Evolutionary conservation across 345 rosid genomes (phyloP), one percentile per base, ranked within the genome.

Genomic region (Corchorus olitorius): DNA sequence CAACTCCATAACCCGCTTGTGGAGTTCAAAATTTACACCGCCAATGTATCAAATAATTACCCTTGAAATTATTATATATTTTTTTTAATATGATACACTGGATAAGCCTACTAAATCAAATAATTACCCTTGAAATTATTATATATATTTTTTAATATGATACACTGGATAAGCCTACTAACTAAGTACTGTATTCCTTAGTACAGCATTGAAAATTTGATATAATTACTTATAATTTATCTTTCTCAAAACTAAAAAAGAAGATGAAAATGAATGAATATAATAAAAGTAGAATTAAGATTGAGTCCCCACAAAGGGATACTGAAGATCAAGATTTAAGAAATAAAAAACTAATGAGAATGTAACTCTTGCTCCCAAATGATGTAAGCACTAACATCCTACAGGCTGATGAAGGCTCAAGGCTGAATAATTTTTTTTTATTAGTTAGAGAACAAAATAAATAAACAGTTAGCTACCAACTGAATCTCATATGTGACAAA

Each of bases 381-480:
- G 86, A 86, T 86, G 87, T 60, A 81, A 79, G 83, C 84, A 74
- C 22, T 0, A 22, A 65, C 67, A 33, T 8, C 20, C 67, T 73
- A 71, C 1, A 60, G 65, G 56, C 54, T 54, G 14, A 6, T 9
- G 14, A 60, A 60, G 65, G 56, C 54, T 54, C 17, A 6, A 13
- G 14, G 65, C n/a, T 39, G 43, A 39, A 39, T 4, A 46, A 27
- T 4, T 50, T 3, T 39, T 45, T 63, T 37, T 66, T 63, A 55
- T 65, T 27, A 7, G 53, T 10, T 37, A 75, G 14, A 68, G 7
- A 76, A 74, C 55, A 61, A 43, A 76, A 59, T 20, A 75, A 73
- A 53, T 39, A 77, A 79, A 39, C 80, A 65, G 81, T 79, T 66
- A 83, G 83, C 86, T 78, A 89, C 87, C 91, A 79, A 85, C 88